Conservation (phyloP, 1,284 basidiomycete genomes). For the Cryptococcus jaspeensis region DNA sequence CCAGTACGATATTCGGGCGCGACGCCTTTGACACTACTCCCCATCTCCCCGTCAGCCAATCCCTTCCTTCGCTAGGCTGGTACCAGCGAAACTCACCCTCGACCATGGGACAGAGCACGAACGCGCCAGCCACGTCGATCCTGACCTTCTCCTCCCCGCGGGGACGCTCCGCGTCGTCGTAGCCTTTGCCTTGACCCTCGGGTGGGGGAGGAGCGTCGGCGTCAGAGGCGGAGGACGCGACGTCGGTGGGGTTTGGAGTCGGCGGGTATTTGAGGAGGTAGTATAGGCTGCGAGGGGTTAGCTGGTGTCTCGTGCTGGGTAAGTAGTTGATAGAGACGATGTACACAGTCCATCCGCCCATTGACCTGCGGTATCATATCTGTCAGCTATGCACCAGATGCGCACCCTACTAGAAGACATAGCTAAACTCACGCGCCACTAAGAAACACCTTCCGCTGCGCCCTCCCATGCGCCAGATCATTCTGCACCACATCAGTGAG, state of each 20-base stretch:
- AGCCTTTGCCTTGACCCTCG: constrained; percentile 11
- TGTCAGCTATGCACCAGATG: not conserved
- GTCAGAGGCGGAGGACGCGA: constrained; percentile 14
- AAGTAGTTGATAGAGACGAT: not conserved
- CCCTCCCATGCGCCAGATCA: constrained; percentile 34
- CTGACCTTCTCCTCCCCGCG: constrained; percentile 23
- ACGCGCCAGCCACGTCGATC: constrained; percentile 49
- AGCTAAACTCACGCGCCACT: constrained; percentile 49
- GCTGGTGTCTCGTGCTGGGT: not conserved
- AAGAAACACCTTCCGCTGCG: constrained; percentile 50
- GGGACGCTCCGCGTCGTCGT: constrained; percentile 19
- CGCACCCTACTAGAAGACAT: too few relatives aligned
- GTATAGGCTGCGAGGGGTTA: constrained; percentile 32
- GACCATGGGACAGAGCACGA: constrained; percentile 53
- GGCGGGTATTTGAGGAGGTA: constrained; percentile 48
- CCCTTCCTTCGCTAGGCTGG: not conserved
- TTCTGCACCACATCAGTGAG: constrained; percentile 50
- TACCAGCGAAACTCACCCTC: constrained; percentile 53
- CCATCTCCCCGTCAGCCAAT: not conserved
- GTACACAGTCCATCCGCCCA: constrained; percentile 2
- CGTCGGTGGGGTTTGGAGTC: constrained; percentile 16
- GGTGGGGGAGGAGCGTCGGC: constrained; percentile 19
- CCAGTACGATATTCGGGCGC: constrained; percentile 48
- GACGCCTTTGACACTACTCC: constrained; percentile 49
- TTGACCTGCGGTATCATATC: not conserved